phyloP scores from a whole-genome alignment of 345 rosid species.

The Durio zibethinus region DNA sequence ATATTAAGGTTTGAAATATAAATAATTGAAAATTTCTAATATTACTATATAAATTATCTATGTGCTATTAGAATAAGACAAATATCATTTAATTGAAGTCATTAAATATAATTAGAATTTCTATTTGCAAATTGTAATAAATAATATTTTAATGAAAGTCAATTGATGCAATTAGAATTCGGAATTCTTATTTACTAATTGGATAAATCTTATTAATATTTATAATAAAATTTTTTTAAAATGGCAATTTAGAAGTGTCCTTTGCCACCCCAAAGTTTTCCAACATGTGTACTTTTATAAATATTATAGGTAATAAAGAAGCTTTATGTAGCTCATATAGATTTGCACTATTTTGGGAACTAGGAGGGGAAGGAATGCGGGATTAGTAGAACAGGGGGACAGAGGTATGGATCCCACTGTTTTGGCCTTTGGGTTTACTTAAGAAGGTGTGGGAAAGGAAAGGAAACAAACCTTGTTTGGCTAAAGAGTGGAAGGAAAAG shows the following conservation, averaged over 20 bases:
- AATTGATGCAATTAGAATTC: background rate
- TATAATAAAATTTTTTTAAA: background rate
- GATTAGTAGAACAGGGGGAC: background rate
- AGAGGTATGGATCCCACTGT: background rate
- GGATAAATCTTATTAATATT: background rate
- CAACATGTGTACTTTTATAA: background rate
- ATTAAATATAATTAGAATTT: background rate
- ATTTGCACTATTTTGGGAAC: background rate
- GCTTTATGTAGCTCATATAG: background rate
- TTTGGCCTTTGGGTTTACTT: too few species aligned
- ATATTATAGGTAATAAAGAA: background rate
- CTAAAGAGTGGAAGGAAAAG: background rate
- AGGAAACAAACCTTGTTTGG: background rate
- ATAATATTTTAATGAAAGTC: background rate
- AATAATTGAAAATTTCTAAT: background rate
- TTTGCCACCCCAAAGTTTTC: background rate
- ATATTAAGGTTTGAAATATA: background rate
- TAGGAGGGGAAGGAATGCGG: background rate
- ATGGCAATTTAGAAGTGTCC: background rate
- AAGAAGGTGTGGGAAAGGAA: background rate
- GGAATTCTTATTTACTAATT: background rate
- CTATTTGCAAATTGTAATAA: background rate
- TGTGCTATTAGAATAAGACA: too few species aligned
- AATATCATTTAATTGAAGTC: background rate
- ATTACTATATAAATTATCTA: background rate